Percentiles rank a stretch among this genome's conserved stretches.
These are phyloP conservation scores for Aspergillus sergii DNA, from an alignment of 2,329 filamentous ascomycete species.

Conservation along the genomic window DNA sequence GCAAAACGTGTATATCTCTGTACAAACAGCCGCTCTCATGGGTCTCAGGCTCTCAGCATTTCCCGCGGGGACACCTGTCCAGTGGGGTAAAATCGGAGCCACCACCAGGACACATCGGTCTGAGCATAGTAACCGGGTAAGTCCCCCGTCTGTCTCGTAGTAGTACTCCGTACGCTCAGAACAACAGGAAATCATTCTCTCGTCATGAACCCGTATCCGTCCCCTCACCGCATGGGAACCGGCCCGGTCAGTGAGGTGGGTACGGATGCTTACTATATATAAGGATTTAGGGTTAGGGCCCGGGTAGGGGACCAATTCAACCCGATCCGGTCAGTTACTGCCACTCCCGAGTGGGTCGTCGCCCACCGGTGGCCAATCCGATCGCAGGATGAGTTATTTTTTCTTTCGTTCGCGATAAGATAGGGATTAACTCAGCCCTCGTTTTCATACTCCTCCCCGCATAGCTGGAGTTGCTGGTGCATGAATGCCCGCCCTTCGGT, in stretches of 20 bases:
- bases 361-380: neutral
- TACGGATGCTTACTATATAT: neutral
- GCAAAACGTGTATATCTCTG: neutral
- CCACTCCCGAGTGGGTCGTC: neutral
- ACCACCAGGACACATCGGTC: neutral
- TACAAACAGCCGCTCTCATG: neutral
- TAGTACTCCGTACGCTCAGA: neutral
- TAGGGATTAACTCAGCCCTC: neutral
- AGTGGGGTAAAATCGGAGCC: constrained; percentile 1
- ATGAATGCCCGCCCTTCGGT: constrained; percentile 41
- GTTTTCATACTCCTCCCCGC: constrained; percentile 9
- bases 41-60: neutral
- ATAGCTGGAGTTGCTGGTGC: constrained; percentile 27
- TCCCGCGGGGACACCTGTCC: neutral
- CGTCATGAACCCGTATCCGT: neutral
- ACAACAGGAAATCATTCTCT: neutral
- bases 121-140: neutral
- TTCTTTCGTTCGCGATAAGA: neutral
- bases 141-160: neutral
- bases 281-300: neutral
- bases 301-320: neutral
- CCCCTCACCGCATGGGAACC: constrained; percentile 3
- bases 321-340: neutral
- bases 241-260: neutral
- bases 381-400: neutral